Conservation (phyloP, 2,329 filamentous ascomycete genomes). For the Elsinoe necatrix region DNA sequence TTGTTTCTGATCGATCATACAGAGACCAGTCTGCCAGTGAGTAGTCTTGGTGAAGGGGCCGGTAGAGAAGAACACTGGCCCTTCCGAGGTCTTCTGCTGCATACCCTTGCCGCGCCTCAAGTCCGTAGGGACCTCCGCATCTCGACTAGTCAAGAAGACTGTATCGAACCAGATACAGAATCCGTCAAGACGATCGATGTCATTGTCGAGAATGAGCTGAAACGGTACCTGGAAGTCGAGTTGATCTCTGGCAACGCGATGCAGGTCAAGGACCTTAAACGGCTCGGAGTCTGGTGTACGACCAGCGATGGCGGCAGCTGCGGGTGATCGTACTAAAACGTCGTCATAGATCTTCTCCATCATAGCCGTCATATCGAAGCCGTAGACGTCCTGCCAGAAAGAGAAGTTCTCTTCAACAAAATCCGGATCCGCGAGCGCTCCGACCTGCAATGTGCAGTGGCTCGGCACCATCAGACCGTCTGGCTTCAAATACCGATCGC, state of each 20-base stretch:
- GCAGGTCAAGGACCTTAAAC: constrained; percentile 69
- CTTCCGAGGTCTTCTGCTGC: constrained; percentile 47
- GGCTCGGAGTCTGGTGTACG: constrained; percentile 40
- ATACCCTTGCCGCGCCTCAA: constrained; percentile 30
- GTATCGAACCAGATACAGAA: constrained; percentile 92
- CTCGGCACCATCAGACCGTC: constrained; percentile 80
- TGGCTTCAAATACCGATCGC: constrained; percentile 74
- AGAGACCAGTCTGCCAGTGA: constrained; percentile 82
- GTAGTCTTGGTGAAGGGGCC: constrained; percentile 68
- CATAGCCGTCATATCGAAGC: constrained; percentile 92
- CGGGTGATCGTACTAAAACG: constrained; percentile 30
- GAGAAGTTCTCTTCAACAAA: constrained; percentile 68
- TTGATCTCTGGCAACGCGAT: constrained; percentile 62
- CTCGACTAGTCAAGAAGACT: constrained; percentile 63
- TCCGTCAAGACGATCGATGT: constrained; percentile 67
- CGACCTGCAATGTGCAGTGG: constrained; percentile 73
- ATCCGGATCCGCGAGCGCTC: constrained; percentile 68
- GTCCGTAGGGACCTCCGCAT: constrained; percentile 44
- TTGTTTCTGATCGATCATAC: constrained; percentile 56
- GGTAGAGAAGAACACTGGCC: constrained; percentile 78
- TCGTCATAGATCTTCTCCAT: constrained; percentile 73
- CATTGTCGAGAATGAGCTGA: constrained; percentile 50
- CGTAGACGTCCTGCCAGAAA: constrained; percentile 90
- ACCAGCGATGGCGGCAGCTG: constrained; percentile 48
- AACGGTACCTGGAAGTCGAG: constrained; percentile 67